Percentiles rank a stretch among this genome's conserved stretches.
Evolutionary conservation across 2,329 filamentous ascomycete genomes (phyloP).

Genomic region (Fusarium bactridioides): DNA sequence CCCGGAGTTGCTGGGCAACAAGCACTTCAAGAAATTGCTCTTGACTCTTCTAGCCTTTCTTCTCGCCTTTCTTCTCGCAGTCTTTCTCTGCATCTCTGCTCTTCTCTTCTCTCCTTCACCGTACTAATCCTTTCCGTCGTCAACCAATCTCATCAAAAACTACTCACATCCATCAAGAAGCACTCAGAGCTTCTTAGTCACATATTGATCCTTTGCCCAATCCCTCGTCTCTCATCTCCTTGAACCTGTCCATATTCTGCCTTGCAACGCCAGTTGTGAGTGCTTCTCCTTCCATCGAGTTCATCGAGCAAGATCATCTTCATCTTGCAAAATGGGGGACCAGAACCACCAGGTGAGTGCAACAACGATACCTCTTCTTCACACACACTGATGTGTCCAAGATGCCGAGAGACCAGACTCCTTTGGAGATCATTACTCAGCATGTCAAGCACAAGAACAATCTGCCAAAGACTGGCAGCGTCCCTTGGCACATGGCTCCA

Average conservation of each 20-base stretch:
- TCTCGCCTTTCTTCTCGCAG: no score
- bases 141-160: not conserved
- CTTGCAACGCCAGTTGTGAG: not conserved
- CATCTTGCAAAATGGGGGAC: not conserved
- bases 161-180: not conserved
- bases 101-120: not conserved
- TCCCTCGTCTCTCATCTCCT: not conserved
- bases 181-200: not conserved
- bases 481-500: conserved; percentile 22
- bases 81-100: not conserved
- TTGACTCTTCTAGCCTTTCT: not conserved
- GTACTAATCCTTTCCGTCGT: not conserved
- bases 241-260: no score
- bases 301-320: not conserved
- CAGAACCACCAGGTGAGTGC: not conserved
- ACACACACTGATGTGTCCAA: not conserved
- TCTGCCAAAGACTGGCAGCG: not conserved
- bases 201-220: not conserved
- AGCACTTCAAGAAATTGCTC: not conserved
- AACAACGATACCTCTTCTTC: not conserved
- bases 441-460: conserved; percentile 9
- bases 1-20: not conserved
- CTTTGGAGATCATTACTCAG: conserved; percentile 11
- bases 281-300: not conserved
- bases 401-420: not conserved